Conservation (phyloP, 805 yeast species). For the Kuraishia capsulata region DNA sequence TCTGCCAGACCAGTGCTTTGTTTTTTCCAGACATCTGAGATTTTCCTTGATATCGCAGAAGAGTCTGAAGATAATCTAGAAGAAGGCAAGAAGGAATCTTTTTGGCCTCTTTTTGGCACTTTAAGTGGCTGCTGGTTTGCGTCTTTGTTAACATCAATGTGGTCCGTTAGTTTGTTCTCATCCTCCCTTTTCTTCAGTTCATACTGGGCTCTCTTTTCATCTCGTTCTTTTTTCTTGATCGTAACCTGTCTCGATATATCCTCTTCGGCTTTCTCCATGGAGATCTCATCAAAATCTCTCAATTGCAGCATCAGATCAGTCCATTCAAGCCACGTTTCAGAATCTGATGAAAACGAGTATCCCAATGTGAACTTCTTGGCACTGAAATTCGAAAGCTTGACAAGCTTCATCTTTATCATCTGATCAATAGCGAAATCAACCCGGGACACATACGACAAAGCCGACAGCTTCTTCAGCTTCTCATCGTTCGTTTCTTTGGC, state of each 20-base stretch:
- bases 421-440: conserved; percentile 11
- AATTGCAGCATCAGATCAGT: conserved; percentile 7
- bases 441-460: conserved; percentile 6
- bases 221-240: conserved; percentile 3
- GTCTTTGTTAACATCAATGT: not conserved
- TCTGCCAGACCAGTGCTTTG: not conserved
- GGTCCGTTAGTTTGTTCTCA: not conserved
- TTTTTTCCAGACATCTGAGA: not conserved
- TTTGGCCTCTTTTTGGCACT: not conserved
- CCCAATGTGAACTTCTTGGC: conserved; percentile 6
- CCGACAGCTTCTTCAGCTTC: conserved; percentile 1
- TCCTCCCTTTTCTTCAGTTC: conserved; percentile 1
- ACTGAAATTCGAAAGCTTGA: conserved; percentile 7
- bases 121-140: not conserved
- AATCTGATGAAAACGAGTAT: conserved; percentile 10
- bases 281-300: conserved; percentile 3
- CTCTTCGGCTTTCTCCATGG: not conserved
- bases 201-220: not conserved
- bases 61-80: not conserved
- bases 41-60: not conserved
- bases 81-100: not conserved
- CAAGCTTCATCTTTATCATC: conserved; percentile 8
- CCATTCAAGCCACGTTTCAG: conserved; percentile 8
- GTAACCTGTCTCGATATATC: not conserved
- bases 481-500: conserved; percentile 2